phyloP scores from a whole-genome alignment of 2,329 filamentous ascomycete species.

The Pseudogymnoascus sp. region DNA sequence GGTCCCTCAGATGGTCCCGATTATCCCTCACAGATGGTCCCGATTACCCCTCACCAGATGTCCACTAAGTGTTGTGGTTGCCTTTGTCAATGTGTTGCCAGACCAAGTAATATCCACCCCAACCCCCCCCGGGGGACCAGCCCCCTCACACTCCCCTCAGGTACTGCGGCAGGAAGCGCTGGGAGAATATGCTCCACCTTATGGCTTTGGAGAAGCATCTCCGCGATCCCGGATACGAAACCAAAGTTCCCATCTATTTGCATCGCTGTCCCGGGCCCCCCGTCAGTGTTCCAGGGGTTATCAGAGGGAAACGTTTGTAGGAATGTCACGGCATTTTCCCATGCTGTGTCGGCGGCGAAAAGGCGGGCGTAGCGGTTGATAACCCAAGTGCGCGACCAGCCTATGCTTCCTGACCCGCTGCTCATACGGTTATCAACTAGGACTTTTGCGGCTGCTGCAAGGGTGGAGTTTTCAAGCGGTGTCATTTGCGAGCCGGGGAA shows the following conservation, averaged over 20 bases:
- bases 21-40: no score
- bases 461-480: constrained; percentile 20
- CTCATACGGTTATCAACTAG: constrained; percentile 23
- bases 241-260: constrained; percentile 47
- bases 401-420: constrained; percentile 40
- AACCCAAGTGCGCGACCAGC: constrained; percentile 45
- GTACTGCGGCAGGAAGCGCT: constrained; percentile 21
- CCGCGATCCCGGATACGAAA: constrained; percentile 36
- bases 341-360: constrained; percentile 25
- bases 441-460: constrained; percentile 23
- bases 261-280: constrained; percentile 23
- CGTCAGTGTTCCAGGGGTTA: not conserved
- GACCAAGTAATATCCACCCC: constrained; percentile 17
- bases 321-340: not conserved
- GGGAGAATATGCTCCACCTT: constrained; percentile 20
- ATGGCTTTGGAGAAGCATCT: constrained; percentile 38
- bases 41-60: no score
- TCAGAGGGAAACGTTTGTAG: not conserved
- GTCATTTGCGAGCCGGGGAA: constrained; percentile 38
- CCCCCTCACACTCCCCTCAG: constrained; percentile 14
- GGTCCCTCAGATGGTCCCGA: no score
- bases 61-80: no score
- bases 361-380: constrained; percentile 43
- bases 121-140: constrained; percentile 17
- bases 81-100: not conserved